Evolutionary conservation across 139 green algal genomes (phyloP).

Genomic region (Chlamydomonas incerta): DNA sequence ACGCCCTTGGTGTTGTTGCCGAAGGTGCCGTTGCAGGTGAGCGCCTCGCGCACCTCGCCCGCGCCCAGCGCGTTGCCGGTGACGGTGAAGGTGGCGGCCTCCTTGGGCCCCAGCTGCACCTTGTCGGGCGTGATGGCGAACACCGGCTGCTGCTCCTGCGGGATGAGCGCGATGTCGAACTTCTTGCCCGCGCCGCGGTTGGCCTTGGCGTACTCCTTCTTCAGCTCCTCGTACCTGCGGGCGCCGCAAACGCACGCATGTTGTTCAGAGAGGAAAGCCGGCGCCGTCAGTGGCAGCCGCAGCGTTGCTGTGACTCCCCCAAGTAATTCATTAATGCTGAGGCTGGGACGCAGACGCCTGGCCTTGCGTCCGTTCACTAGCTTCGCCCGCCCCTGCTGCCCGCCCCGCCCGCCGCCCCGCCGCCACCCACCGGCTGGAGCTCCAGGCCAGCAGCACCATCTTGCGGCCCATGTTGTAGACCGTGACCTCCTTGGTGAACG

Average conservation of each 20-base stretch:
- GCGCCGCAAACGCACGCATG: no score
- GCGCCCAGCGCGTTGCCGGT: conserved; percentile 51
- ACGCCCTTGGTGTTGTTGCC: conserved; percentile 35
- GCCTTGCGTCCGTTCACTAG: no score
- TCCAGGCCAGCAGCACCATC: conserved; percentile 66
- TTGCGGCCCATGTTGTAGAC: conserved; percentile 74
- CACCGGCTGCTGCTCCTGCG: conserved; percentile 59
- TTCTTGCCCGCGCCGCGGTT: conserved; percentile 58
- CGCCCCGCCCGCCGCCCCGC: no score
- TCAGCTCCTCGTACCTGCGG: conserved; percentile 54
- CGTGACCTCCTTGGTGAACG: conserved; percentile 66
- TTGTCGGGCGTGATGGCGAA: conserved; percentile 71
- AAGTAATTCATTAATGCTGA: background rate
- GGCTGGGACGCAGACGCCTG: no score
- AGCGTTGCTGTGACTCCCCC: no score
- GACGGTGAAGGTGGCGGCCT: conserved; percentile 62
- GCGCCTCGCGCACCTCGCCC: conserved; percentile 57
- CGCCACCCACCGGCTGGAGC: conserved; percentile 47
- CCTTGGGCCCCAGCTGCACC: conserved; percentile 63
- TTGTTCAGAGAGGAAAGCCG: no score
- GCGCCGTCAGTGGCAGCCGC: no score
- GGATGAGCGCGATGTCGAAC: conserved; percentile 57
- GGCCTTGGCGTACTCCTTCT: conserved; percentile 51
- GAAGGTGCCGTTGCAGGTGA: conserved; percentile 58
- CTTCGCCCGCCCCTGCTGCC: no score